A percentile compares a stretch with the other conserved stretches of the same genome.
These are phyloP conservation scores for Lonicera japonica DNA, from an alignment of 129 eudicot species.

Conservation along the genomic window DNA sequence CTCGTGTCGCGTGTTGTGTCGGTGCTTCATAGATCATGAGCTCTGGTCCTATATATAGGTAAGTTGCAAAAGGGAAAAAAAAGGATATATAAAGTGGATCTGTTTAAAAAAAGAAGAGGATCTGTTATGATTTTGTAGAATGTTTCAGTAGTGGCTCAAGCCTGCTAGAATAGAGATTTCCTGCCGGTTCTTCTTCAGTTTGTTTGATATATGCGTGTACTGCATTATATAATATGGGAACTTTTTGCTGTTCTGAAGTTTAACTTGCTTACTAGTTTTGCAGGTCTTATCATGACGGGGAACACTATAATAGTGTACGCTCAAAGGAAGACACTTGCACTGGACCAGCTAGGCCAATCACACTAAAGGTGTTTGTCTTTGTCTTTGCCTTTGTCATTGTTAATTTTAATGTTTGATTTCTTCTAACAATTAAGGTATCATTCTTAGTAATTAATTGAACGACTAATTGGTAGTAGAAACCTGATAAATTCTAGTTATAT, in stretches of 20 bases:
- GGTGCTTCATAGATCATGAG: too few species aligned
- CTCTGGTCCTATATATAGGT: too few species aligned
- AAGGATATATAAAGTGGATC: too few species aligned
- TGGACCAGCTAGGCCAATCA: conserved; percentile 78
- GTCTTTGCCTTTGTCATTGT: conserved; percentile 3
- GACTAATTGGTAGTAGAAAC: conserved; percentile 17
- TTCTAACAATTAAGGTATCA: neutral
- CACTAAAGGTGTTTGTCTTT: conserved; percentile 49
- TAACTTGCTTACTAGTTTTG: conserved; percentile 19
- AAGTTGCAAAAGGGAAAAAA: too few species aligned
- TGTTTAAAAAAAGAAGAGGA: too few species aligned
- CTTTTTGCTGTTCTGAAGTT: neutral
- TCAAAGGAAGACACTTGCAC: conserved; percentile 65
- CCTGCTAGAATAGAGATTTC: too few species aligned
- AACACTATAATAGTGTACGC: conserved; percentile 85
- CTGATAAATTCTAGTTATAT: conserved; percentile 32
- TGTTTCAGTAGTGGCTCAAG: too few species aligned
- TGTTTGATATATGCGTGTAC: too few species aligned
- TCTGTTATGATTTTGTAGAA: too few species aligned
- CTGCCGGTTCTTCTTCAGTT: too few species aligned
- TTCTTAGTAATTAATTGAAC: conserved; percentile 3
- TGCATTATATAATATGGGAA: too few species aligned
- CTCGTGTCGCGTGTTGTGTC: too few species aligned
- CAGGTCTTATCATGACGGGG: conserved; percentile 95
- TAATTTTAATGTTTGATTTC: neutral